Base-by-base conservation (phyloP, 176 grass and related monocot genomes). In the Bothriochloa decipiens region DNA sequence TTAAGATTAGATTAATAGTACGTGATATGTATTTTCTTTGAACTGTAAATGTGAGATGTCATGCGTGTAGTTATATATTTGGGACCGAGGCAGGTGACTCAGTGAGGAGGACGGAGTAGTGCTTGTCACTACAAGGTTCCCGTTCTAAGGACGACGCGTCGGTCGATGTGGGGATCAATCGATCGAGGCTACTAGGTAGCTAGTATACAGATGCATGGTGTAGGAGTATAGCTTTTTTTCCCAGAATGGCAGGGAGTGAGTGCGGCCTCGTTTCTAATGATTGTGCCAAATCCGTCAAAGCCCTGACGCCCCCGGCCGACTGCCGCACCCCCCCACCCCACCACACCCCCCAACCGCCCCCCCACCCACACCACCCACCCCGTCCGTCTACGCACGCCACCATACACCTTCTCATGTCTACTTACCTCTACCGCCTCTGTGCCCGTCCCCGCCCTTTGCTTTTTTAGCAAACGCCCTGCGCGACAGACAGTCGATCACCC, bases 261-360 rank as follows among this genome's bases (percentile, higher is more conserved):
- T 81, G 65, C 91, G 77, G 39, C 91, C 88, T 88, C 88, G 81
- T 81, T 83, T 75, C 88, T 90, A 93, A 93, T 93, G 91, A 93
- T 93, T 93, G 91, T 93, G 81, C 78, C 84, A 88, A 93, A 90
- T 93, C 88, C 88, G 88, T 93, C 78, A 83, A 87, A 90, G 78
- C 50, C 77, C 70, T 71, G 47, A 17, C 41, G 23, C 23, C 69
- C n/a, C n/a, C n/a, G n/a, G n/a, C n/a, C n/a, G n/a, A n/a, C n/a
- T n/a, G n/a, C n/a, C n/a, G n/a, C n/a, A n/a, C n/a, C n/a, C n/a
- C n/a, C n/a, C n/a, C n/a, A n/a, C n/a, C n/a, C n/a, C n/a, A n/a
- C n/a, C n/a, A n/a, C n/a, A n/a, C n/a, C n/a, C n/a, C n/a, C n/a
- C n/a, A n/a, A n/a, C n/a, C n/a, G n/a, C n/a, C n/a, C n/a, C n/a